Evolutionary conservation across 805 yeast genomes (phyloP), one percentile per base, ranked within the genome.

Genomic region (Metschnikowia cerradonensis): DNA sequence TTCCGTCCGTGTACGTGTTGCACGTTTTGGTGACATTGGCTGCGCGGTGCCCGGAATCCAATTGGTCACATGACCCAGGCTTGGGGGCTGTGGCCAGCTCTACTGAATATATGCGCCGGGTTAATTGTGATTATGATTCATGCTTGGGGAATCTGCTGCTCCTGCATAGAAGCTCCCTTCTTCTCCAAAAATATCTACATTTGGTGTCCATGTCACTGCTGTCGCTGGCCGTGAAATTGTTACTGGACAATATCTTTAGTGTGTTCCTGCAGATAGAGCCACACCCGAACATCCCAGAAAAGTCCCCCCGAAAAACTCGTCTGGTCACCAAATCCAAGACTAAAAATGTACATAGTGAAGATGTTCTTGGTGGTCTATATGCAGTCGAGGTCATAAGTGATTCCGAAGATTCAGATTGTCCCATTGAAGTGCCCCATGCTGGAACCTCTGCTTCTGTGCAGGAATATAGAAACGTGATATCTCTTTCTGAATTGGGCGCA

Each of bases 11-110:
- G 7, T 53, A 60, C 42, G 48, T 67, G 10, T 51, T 70, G 15
- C 62, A 68, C 6, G 54, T 72, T 6, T 48, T 73, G 20, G 48
- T 71, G 30, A 70, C 76, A 2, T 48, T 72, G 31, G 66, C 69
- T 1, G 56, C 69, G 0, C 57, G 74, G 36, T 50, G 60, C 40
- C 63, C 68, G 10, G 54, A 49, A 3, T 55, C 60, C 31, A 66
- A 67, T 49, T 67, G 65, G 63, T 59, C 66, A 11, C 54, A 55
- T 19, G 54, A 53, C n/a, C 19, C 57, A 17, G 47, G 57, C 13
- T 50, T 60, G 36, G 67, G 57, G 8, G 64, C 63, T 2, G 50
- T 67, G 15, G 56, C 65, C 7, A 52, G 63, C 19, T 48, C 62
- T 5, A 53, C 58, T 6, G 65, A 60, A 37, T 62, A 59, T 41